Evolutionary conservation across 2,329 filamentous ascomycete genomes (phyloP).

Genomic region (Dothidotthia symphoricarpi): DNA sequence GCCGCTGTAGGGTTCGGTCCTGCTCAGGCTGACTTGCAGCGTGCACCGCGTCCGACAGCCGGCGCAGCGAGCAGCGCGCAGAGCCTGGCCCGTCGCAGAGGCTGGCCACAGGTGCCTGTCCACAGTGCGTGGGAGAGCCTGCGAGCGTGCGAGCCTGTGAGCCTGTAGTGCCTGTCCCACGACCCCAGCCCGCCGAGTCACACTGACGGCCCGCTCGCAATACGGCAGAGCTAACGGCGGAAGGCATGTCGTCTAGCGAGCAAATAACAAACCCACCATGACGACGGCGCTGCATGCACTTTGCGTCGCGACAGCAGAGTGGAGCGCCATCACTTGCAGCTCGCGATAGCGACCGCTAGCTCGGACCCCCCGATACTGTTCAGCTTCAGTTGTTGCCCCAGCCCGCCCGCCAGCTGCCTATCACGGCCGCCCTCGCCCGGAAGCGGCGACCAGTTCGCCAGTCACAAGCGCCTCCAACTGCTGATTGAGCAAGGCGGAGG

Average conservation of each 20-base stretch:
- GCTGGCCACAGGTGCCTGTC: no score
- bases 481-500: conserved; percentile 34
- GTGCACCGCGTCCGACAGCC: no score
- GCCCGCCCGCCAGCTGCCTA: conserved; percentile 21
- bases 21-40: no score
- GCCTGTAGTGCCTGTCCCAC: no score
- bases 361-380: conserved; percentile 20
- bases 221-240: conserved; percentile 12
- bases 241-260: conserved; percentile 13
- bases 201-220: conserved; percentile 21
- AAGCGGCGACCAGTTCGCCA: conserved; percentile 26
- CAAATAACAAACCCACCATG: conserved; percentile 14
- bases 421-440: conserved; percentile 19
- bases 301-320: conserved; percentile 6
- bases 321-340: conserved; percentile 26
- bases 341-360: conserved; percentile 29
- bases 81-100: no score
- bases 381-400: no score
- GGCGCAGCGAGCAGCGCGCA: no score
- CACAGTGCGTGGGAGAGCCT: no score
- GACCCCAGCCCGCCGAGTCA: no score
- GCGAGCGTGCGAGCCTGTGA: no score
- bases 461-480: conserved; percentile 22
- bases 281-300: conserved; percentile 8
- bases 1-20: conserved; percentile 15